phyloP scores from a whole-genome alignment of 768 basidiomycete species.

The Tricholoma saponaceum region DNA sequence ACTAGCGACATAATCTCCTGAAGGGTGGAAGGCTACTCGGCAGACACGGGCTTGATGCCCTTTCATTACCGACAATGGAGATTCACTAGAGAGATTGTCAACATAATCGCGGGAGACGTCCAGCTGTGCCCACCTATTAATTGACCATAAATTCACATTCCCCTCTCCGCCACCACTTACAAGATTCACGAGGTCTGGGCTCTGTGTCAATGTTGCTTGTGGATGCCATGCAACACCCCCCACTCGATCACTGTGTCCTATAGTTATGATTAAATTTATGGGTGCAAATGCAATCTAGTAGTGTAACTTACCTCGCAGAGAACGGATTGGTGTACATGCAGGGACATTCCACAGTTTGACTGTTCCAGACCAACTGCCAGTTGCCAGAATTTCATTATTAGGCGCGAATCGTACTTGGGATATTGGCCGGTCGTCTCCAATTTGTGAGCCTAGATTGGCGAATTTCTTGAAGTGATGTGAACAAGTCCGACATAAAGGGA shows the following conservation, averaged over 20 bases:
- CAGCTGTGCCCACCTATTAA: conserved; percentile 57
- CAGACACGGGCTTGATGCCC: conserved; percentile 92
- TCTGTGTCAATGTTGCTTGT: conserved; percentile 72
- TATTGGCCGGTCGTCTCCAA: conserved; percentile 94
- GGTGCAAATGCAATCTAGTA: background rate
- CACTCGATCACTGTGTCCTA: conserved; percentile 86
- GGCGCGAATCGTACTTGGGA: conserved; percentile 94
- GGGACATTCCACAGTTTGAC: conserved; percentile 97
- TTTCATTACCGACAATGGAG: conserved; percentile 78
- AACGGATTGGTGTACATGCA: conserved; percentile 72
- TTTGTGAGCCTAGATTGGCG: conserved; percentile 92
- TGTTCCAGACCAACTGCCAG: conserved; percentile 94
- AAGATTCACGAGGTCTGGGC: conserved; percentile 67
- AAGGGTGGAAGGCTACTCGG: conserved; percentile 94
- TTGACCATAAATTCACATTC: conserved; percentile 83
- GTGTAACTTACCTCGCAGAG: conserved; percentile 58
- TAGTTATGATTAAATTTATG: conserved; percentile 7
- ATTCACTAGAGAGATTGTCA: conserved; percentile 50
- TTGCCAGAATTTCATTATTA: conserved; percentile 82
- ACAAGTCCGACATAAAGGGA: background rate
- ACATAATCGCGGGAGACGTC: background rate
- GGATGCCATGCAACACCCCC: conserved; percentile 99
- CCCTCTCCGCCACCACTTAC: conserved; percentile 90
- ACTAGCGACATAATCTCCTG: conserved; percentile 88
- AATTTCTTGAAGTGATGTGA: conserved; percentile 55